These are phyloP conservation scores for Tillandsia fasciculata DNA, from an alignment of 176 grass and related monocot species.

Conservation along the genomic window DNA sequence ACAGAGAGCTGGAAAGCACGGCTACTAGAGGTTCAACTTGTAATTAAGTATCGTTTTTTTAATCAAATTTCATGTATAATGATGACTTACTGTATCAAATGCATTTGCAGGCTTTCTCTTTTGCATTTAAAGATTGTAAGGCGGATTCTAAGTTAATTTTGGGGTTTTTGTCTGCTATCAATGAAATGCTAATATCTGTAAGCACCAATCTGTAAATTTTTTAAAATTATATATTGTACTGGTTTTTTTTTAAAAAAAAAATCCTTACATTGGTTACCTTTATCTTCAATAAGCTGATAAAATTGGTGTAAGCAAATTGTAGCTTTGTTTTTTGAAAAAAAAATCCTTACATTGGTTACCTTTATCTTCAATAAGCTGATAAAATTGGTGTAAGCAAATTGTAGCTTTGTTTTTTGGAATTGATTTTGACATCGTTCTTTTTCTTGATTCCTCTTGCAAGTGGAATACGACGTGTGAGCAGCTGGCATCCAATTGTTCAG, in stretches of 20 bases:
- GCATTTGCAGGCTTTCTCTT: slow-evolving; percentile 5
- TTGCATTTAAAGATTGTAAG: slow-evolving; percentile 5
- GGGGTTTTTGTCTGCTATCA: neutral
- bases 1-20: neutral
- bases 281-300: neutral
- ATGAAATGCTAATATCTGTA: slow-evolving; percentile 9
- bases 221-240: neutral
- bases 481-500: neutral
- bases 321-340: neutral
- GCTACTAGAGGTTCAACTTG: slow-evolving; percentile 4
- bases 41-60: neutral
- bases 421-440: neutral
- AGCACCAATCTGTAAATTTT: neutral
- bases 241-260: neutral
- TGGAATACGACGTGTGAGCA: neutral
- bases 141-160: neutral
- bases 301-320: neutral
- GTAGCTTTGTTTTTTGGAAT: neutral
- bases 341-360: neutral
- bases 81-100: neutral
- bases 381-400: neutral
- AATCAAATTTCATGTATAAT: neutral
- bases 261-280: neutral
- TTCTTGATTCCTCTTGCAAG: neutral
- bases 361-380: neutral